Percentiles rank a stretch among this genome's conserved stretches.
Conservation (phyloP, 2,329 filamentous ascomycete genomes). For the Diplodia seriata region DNA sequence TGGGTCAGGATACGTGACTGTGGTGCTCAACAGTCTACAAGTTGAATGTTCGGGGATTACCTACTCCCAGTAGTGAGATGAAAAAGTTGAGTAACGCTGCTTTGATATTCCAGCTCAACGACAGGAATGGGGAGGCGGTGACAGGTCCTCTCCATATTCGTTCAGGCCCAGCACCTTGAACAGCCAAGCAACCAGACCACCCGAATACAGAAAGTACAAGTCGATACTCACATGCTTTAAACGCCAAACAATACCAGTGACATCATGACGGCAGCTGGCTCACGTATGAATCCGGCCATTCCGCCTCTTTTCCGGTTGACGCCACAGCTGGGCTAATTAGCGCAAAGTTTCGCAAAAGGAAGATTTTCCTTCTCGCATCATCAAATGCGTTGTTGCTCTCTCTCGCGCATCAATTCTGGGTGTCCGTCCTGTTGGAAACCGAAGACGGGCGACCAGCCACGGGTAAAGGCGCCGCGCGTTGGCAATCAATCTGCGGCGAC, state of each 20-base stretch:
- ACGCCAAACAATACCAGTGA: background rate
- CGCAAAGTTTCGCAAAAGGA: background rate
- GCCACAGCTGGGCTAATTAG: background rate
- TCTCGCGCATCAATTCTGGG: background rate
- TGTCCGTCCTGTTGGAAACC: background rate
- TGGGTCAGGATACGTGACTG: no score
- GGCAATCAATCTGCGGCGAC: slow-evolving; percentile 2
- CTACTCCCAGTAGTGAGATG: no score
- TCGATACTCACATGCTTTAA: background rate
- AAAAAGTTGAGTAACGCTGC: no score
- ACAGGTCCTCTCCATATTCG: no score
- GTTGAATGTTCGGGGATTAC: no score
- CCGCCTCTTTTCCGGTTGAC: background rate
- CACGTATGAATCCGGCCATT: background rate
- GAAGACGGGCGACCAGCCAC: background rate
- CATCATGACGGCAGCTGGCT: background rate
- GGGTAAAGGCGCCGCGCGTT: background rate
- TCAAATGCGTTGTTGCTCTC: background rate
- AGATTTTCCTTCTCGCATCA: background rate
- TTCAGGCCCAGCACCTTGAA: background rate
- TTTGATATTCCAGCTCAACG: no score
- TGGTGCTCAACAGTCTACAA: no score
- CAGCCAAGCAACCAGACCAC: background rate
- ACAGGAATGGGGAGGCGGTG: no score
- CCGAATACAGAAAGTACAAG: background rate